Conservation (phyloP, 1,284 basidiomycete species). For the Ceratobasidium sp. region DNA sequence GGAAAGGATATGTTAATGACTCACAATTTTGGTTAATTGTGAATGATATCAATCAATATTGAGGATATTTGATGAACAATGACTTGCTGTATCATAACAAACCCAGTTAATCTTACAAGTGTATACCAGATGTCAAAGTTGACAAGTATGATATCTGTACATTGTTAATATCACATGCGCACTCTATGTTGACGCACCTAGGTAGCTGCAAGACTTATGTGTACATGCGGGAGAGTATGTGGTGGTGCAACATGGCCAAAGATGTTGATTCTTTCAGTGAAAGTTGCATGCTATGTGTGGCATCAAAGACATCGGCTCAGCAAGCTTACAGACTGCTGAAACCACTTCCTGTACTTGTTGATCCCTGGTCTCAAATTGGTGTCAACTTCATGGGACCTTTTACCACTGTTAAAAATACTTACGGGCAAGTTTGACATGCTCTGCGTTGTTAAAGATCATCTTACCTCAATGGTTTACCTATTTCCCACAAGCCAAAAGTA, state of each 20-base stretch:
- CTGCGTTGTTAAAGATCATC: constrained; percentile 57
- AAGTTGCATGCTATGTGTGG: constrained; percentile 55
- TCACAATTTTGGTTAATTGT: too few relatives aligned
- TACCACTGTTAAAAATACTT: constrained; percentile 53
- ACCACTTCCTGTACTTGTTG: constrained; percentile 47
- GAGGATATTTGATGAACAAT: too few relatives aligned
- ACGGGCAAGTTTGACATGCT: constrained; percentile 55
- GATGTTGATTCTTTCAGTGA: constrained; percentile 54
- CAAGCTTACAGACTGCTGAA: constrained; percentile 47
- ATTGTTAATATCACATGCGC: constrained; percentile 10
- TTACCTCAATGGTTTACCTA: constrained; percentile 52
- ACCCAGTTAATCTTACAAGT: neutral
- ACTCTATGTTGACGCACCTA: constrained; percentile 55
- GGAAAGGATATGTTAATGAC: too few relatives aligned
- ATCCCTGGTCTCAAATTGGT: constrained; percentile 52
- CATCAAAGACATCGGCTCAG: constrained; percentile 36
- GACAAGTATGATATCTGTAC: neutral
- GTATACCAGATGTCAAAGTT: neutral
- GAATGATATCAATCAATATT: too few relatives aligned
- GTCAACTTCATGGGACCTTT: constrained; percentile 60
- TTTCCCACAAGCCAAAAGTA: constrained; percentile 28
- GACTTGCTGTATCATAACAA: constrained; percentile 15
- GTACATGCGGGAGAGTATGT: constrained; percentile 56
- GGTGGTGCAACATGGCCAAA: constrained; percentile 57
- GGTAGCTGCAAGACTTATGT: constrained; percentile 56